A percentile compares a stretch with the other conserved stretches of the same genome.
phyloP scores from a whole-genome alignment of 805 yeast genomes.

The Maudiozyma serrabonitensis region DNA sequence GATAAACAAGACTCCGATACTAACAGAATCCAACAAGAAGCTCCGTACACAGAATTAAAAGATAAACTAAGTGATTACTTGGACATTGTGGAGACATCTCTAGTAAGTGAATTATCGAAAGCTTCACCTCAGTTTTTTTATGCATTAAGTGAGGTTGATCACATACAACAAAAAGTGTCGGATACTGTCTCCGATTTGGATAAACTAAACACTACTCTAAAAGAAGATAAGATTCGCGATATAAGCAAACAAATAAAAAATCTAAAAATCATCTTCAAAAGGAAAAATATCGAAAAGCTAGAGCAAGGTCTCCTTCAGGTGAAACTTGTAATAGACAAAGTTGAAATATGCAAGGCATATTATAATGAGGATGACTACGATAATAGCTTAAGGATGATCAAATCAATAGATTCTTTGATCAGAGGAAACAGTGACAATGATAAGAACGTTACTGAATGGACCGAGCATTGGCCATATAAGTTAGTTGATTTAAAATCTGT shows the following conservation, averaged over 20 bases:
- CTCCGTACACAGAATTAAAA: slow-evolving; percentile 52
- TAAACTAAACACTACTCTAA: slow-evolving; percentile 38
- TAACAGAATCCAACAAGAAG: slow-evolving; percentile 25
- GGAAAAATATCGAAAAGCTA: slow-evolving; percentile 50
- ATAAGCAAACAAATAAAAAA: slow-evolving; percentile 42
- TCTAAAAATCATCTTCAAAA: slow-evolving; percentile 40
- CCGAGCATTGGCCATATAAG: slow-evolving; percentile 35
- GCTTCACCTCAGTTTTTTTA: slow-evolving; percentile 79
- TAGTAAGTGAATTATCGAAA: slow-evolving; percentile 73
- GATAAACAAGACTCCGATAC: not conserved
- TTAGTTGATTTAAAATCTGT: slow-evolving; percentile 25
- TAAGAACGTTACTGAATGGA: slow-evolving; percentile 22
- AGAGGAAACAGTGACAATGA: slow-evolving; percentile 38
- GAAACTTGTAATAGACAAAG: slow-evolving; percentile 35
- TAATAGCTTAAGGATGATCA: slow-evolving; percentile 47
- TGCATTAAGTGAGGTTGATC: slow-evolving; percentile 70
- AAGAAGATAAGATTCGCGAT: slow-evolving; percentile 38
- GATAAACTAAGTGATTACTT: slow-evolving; percentile 74
- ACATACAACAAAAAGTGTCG: slow-evolving; percentile 46
- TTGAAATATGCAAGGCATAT: slow-evolving; percentile 30
- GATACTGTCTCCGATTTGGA: slow-evolving; percentile 40
- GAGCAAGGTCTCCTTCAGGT: slow-evolving; percentile 52
- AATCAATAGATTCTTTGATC: slow-evolving; percentile 47
- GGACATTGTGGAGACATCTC: slow-evolving; percentile 73
- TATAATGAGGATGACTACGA: slow-evolving; percentile 36